A percentile compares a stretch with the other conserved stretches of the same genome.
Evolutionary conservation across 73 alveolate species (phyloP).

Genomic region (Tetrahymena elliotti): DNA sequence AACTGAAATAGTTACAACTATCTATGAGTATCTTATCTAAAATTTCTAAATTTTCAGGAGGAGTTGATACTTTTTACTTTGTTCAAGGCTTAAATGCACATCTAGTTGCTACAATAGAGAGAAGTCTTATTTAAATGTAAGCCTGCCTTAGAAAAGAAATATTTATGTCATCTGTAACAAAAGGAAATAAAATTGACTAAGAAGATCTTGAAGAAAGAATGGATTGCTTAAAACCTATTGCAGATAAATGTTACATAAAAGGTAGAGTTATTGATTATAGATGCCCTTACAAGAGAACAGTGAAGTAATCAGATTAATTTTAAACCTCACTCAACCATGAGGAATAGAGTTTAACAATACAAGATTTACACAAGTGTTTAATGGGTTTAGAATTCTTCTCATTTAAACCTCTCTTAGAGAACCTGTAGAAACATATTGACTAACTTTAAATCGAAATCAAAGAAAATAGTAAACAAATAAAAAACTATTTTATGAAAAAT

Average conservation of each 20-base stretch:
- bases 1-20: neutral
- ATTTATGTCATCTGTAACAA: neutral
- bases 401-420: neutral
- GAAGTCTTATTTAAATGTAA: neutral
- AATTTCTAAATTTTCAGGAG: neutral
- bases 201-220: neutral
- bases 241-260: neutral
- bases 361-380: neutral
- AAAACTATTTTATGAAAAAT: neutral
- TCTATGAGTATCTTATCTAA: neutral
- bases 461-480: too few relatives aligned
- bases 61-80: neutral
- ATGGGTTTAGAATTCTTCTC: neutral
- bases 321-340: neutral
- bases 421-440: neutral
- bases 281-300: neutral
- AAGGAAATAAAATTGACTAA: neutral
- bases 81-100: neutral
- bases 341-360: neutral
- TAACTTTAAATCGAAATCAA: neutral
- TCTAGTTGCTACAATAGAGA: neutral
- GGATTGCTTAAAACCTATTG: neutral
- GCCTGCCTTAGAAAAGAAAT: neutral
- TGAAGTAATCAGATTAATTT: neutral
- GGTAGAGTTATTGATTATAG: neutral